phyloP scores from a whole-genome alignment of 108 stramenopile species.

The Mayamaea pseudoterrestris region DNA sequence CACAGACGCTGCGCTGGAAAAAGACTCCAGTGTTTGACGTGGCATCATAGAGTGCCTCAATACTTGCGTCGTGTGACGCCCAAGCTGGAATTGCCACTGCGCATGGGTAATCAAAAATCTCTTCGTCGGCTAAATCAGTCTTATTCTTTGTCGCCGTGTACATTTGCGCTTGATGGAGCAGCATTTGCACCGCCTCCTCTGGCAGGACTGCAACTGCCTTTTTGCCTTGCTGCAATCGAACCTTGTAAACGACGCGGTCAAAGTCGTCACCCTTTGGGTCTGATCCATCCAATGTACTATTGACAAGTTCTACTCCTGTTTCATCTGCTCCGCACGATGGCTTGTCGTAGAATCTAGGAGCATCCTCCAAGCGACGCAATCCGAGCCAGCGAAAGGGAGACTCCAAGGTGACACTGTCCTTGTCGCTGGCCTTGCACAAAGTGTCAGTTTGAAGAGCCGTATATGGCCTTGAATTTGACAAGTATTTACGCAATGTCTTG shows the following conservation, averaged over 20 bases:
- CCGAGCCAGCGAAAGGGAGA: constrained; percentile 58
- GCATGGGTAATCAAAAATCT: constrained; percentile 40
- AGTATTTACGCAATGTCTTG: constrained; percentile 59
- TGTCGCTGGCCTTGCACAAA: constrained; percentile 13
- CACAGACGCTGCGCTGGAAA: constrained; percentile 56
- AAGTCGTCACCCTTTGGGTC: constrained; percentile 44
- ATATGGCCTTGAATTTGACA: constrained; percentile 45
- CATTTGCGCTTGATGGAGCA: constrained; percentile 44
- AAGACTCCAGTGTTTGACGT: constrained; percentile 25
- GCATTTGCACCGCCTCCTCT: constrained; percentile 50
- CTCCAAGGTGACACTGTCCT: constrained; percentile 19
- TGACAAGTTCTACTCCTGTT: constrained; percentile 34
- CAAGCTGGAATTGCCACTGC: constrained; percentile 62
- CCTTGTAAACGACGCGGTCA: constrained; percentile 66
- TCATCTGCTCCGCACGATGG: constrained; percentile 1
- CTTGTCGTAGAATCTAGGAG: constrained; percentile 21
- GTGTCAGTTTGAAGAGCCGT: constrained; percentile 34
- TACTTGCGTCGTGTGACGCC: constrained; percentile 38
- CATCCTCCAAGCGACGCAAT: constrained; percentile 36
- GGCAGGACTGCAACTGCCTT: constrained; percentile 65
- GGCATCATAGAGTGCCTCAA: constrained; percentile 61
- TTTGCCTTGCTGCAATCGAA: constrained; percentile 44
- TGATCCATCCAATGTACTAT: constrained; percentile 58
- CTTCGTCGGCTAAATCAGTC: constrained; percentile 23
- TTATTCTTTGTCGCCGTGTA: constrained; percentile 27